These are phyloP conservation scores for Limnanthes douglasii DNA, from an alignment of 345 rosid genomes.

Conservation along the genomic window DNA sequence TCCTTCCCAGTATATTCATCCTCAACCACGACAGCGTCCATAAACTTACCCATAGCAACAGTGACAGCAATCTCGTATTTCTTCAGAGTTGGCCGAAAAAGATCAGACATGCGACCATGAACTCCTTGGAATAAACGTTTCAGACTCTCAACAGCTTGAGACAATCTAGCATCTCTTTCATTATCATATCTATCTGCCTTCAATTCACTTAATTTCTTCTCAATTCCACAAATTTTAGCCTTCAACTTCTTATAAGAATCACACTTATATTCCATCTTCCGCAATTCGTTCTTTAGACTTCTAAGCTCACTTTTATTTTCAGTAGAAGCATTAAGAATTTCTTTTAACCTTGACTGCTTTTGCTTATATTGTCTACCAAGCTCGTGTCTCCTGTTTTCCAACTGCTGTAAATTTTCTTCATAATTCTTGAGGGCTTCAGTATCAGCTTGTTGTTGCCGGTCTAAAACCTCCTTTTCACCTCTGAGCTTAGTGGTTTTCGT, in stretches of 20 bases:
- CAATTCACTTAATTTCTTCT: conserved; percentile 75
- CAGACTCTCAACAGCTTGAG: conserved; percentile 87
- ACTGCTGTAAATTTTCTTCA: conserved; percentile 88
- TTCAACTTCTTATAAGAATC: conserved; percentile 53
- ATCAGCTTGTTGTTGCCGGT: conserved; percentile 86
- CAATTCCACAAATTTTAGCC: conserved; percentile 61
- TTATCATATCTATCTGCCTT: conserved; percentile 87
- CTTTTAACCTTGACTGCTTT: conserved; percentile 43
- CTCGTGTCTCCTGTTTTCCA: conserved; percentile 65
- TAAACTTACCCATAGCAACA: conserved; percentile 97
- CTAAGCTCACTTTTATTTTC: conserved; percentile 46
- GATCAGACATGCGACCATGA: conserved; percentile 95
- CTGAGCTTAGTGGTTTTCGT: conserved; percentile 75
- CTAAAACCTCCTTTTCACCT: conserved; percentile 91
- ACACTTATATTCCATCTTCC: conserved; percentile 60
- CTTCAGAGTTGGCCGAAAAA: conserved; percentile 83
- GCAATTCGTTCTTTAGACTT: conserved; percentile 46
- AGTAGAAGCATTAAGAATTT: conserved; percentile 41
- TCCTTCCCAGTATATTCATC: conserved; percentile 93
- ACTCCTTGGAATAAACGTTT: conserved; percentile 91
- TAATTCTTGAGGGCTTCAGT: conserved; percentile 79
- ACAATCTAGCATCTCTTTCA: conserved; percentile 79
- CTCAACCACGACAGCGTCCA: conserved; percentile 97
- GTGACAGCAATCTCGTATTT: conserved; percentile 95
- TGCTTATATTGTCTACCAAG: conserved; percentile 66